These are phyloP conservation scores for Phytopythium sindhum DNA, from an alignment of 352 stramenopile species.

Conservation along the genomic window DNA sequence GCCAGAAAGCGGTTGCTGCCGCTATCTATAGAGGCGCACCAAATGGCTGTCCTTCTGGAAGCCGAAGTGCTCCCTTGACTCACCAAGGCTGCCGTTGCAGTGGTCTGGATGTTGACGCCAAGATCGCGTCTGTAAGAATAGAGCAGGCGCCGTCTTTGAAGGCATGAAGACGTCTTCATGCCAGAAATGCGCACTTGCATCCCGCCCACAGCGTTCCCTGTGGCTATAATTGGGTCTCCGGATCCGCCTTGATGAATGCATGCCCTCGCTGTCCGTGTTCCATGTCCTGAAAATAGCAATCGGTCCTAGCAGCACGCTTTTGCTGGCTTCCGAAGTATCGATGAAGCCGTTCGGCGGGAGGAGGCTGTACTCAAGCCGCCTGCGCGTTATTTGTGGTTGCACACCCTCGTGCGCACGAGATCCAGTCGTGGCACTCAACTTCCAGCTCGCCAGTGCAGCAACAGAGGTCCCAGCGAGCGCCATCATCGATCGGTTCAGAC, in stretches of 20 bases:
- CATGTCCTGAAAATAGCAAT: neutral
- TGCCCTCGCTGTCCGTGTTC: neutral
- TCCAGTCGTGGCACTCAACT: too few relatives aligned
- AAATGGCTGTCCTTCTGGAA: neutral
- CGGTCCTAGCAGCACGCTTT: neutral
- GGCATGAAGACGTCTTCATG: neutral
- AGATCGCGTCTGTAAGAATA: too few relatives aligned
- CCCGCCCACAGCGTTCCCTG: neutral
- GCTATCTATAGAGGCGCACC: neutral
- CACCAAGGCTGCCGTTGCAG: neutral
- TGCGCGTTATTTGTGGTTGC: slow-evolving; percentile 4
- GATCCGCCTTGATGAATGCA: neutral
- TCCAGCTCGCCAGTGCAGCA: neutral
- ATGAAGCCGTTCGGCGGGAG: too few relatives aligned
- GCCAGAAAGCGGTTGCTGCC: neutral
- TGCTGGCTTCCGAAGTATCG: neutral
- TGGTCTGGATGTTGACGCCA: neutral
- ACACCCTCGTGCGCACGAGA: neutral
- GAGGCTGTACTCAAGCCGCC: neutral
- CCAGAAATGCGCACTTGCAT: neutral
- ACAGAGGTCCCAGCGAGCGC: too few relatives aligned
- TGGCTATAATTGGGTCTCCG: neutral
- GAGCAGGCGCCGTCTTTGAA: too few relatives aligned
- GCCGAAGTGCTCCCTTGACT: neutral
- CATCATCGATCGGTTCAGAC: neutral